Conservation (phyloP, 371 early-diverging fungal genomes). For the Mucor circinelloides region DNA sequence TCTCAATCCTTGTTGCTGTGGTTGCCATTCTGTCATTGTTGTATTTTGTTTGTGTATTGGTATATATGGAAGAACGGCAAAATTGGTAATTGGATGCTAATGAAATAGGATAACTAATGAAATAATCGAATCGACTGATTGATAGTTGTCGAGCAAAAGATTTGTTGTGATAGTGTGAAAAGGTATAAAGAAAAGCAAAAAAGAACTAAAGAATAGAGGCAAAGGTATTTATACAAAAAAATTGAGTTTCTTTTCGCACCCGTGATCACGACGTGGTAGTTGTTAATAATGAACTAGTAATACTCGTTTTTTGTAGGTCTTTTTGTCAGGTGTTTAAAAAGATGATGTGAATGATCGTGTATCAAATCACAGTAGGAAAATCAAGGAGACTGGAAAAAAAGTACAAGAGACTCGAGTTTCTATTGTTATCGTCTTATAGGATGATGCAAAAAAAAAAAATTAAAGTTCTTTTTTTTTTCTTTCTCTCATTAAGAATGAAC, state of each 20-base stretch:
- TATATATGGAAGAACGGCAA: not conserved
- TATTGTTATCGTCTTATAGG: not conserved
- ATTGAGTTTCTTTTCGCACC: not conserved
- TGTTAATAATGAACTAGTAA: not conserved
- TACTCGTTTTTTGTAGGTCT: not conserved
- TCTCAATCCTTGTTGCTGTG: constrained; percentile 38
- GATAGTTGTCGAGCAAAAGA: not conserved
- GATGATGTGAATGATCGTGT: too few species aligned
- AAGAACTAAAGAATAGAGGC: constrained; percentile 14
- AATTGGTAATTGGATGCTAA: not conserved
- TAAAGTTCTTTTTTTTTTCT: not conserved
- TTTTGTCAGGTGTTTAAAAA: not conserved
- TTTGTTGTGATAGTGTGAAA: not conserved
- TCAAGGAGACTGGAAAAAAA: not conserved
- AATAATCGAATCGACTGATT: not conserved
- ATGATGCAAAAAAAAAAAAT: not conserved
- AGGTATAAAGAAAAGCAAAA: constrained; percentile 3
- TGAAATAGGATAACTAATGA: not conserved
- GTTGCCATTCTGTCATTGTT: constrained; percentile 18
- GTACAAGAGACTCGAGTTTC: not conserved
- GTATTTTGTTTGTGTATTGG: not conserved
- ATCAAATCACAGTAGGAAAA: not conserved
- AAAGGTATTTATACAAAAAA: not conserved
- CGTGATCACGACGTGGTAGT: not conserved
- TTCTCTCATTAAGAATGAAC: not conserved